Evolutionary conservation across 805 yeast genomes (phyloP), one percentile per base, ranked within the genome.

Genomic region (Candida peoriensis): DNA sequence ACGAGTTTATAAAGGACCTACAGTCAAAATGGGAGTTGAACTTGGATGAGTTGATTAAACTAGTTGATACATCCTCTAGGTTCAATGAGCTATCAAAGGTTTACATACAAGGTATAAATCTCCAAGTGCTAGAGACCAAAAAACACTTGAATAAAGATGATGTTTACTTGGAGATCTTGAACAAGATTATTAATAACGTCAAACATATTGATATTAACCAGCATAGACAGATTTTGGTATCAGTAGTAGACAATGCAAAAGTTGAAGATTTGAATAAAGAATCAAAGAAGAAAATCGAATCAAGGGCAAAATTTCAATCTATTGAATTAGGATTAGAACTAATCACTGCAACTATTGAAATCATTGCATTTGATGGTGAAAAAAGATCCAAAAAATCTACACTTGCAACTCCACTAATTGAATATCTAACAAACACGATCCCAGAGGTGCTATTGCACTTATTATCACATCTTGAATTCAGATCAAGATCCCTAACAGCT

Each of bases 301-400:
- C 83, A 3, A 70, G 72, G 43, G 59, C 69, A 28, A 69, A 72
- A 32, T 58, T 82, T 32, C 80, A 80, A 43, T 68, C 83, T 4
- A 61, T 83, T 16, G 95, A 86, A 47, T 68, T 81, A 1, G 66
- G 82, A 0, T 59, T 89, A 16, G 97, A 90, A 55, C 56, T 90
- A 21, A 64, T 86, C 17, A 76, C 96, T 1, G 82, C 89, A 1
- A 64, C 79, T 6, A 71, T 82, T 46, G 96, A 88, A 55, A 58
- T 64, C 20, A 47, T 68, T 8, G 73, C 74, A 8, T 45, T 58
- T 20, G 30, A 18, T 8, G 27, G 47, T 37, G 37, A 41, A 31
- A 25, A 33, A 29, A 12, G 32, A 23, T 15, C 30, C 28, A 34
- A 28, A 25, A 20, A 20, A 17, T 15, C 34, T 12, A 30, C 32